These are phyloP conservation scores for Isatis tinctoria DNA, from an alignment of 345 rosid genomes.

Conservation along the genomic window DNA sequence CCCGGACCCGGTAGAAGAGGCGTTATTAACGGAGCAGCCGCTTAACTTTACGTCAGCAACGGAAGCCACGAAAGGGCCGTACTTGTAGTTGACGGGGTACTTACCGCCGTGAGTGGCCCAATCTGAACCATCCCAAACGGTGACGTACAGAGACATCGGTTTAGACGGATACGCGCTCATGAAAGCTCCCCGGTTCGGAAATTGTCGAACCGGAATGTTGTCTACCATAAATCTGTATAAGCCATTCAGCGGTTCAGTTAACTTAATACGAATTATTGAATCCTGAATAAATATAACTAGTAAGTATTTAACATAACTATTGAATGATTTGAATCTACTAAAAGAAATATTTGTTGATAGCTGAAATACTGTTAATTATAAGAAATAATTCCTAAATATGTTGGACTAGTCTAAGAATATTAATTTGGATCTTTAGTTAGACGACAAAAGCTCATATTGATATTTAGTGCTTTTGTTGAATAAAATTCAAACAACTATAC, in stretches of 20 bases:
- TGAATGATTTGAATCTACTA: not conserved
- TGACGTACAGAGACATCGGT: slow-evolving; percentile 71
- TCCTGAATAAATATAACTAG: not conserved
- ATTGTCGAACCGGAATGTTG: slow-evolving; percentile 75
- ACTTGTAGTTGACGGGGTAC: slow-evolving; percentile 76
- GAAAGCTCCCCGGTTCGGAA: slow-evolving; percentile 46
- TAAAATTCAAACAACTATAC: not conserved
- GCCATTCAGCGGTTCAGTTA: not conserved
- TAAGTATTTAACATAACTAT: not conserved
- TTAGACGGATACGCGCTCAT: slow-evolving; percentile 60
- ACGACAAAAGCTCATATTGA: not conserved
- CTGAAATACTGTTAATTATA: not conserved
- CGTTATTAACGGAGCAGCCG: slow-evolving; percentile 50
- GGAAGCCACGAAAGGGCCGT: slow-evolving; percentile 72
- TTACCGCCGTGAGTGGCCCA: slow-evolving; percentile 99
- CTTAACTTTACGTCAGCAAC: slow-evolving; percentile 47
- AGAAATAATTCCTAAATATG: not conserved
- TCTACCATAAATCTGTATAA: slow-evolving; percentile 68
- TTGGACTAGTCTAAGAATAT: not conserved
- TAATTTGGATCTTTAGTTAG: not conserved
- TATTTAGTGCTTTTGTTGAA: not conserved
- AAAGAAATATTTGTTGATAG: not conserved
- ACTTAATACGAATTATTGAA: not conserved
- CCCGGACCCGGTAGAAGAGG: not conserved
- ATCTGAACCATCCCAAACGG: slow-evolving; percentile 93